These are phyloP conservation scores for Gnaphalium uliginosum DNA, from an alignment of 129 eudicot species.

Conservation along the genomic window DNA sequence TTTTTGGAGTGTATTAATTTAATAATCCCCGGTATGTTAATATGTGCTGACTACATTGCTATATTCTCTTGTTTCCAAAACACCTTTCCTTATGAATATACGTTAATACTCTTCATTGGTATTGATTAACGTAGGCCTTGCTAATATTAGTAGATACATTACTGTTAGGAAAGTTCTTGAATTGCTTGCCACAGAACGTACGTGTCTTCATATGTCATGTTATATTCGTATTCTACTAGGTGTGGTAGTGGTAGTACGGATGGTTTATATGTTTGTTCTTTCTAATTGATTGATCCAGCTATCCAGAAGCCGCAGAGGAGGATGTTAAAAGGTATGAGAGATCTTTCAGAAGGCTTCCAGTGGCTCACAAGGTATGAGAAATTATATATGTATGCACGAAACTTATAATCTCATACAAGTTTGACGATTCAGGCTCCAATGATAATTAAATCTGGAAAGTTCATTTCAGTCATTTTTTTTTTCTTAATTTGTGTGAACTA, in stretches of 20 bases:
- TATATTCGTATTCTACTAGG: background rate
- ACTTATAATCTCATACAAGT: slow-evolving; percentile 3
- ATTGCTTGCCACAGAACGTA: background rate
- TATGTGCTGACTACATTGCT: background rate
- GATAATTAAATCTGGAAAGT: background rate
- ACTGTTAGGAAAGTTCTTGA: background rate
- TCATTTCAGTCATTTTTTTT: background rate
- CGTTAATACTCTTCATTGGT: background rate
- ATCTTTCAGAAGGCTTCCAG: slow-evolving; percentile 75
- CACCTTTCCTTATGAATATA: background rate
- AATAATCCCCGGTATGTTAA: background rate
- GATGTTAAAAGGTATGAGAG: slow-evolving; percentile 76
- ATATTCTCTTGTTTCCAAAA: background rate
- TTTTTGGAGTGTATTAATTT: background rate
- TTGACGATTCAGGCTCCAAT: background rate
- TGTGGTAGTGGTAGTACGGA: background rate
- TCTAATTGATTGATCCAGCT: slow-evolving; percentile 42
- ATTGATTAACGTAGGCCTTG: background rate
- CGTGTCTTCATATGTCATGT: background rate
- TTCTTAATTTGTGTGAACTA: background rate
- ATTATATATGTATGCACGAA: slow-evolving; percentile 19
- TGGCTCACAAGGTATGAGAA: slow-evolving; percentile 66
- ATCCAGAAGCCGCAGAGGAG: slow-evolving; percentile 88
- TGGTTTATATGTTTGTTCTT: slow-evolving; percentile 6
- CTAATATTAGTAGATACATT: background rate